Conservation (phyloP, 2,329 filamentous ascomycete species). For the Fusarium hostae region DNA sequence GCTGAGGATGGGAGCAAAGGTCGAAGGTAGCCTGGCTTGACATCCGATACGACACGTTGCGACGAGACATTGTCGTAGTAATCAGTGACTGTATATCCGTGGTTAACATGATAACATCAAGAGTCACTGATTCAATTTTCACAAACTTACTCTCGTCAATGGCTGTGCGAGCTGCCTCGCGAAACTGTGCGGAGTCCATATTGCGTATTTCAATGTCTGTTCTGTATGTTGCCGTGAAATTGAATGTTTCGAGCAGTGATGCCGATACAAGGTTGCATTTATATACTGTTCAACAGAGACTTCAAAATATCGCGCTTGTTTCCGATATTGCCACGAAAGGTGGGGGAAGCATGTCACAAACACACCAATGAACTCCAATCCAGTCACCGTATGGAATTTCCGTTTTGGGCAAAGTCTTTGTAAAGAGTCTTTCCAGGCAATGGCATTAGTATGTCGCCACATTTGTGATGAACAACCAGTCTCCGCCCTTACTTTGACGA, state of each 20-base stretch:
- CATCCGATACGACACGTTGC: conserved; percentile 79
- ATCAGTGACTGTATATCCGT: conserved; percentile 69
- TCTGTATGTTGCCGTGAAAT: background rate
- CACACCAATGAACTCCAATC: background rate
- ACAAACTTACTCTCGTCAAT: conserved; percentile 80
- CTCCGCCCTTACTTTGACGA: background rate
- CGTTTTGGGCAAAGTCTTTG: background rate
- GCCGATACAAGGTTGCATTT: background rate
- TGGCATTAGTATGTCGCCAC: background rate
- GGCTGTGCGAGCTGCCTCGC: conserved; percentile 77
- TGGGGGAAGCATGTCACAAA: background rate
- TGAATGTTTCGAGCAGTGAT: background rate
- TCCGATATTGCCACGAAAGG: background rate
- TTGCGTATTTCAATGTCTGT: fast-evolving
- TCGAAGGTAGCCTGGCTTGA: conserved; percentile 86
- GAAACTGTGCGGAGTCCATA: conserved; percentile 86
- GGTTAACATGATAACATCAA: background rate
- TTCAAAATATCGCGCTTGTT: background rate
- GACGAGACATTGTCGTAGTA: conserved; percentile 83
- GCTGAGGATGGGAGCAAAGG: conserved; percentile 61
- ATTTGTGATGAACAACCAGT: background rate
- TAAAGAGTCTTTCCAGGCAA: background rate
- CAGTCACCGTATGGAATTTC: background rate
- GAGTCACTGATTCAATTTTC: background rate
- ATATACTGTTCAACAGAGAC: background rate